Evolutionary conservation across 805 yeast genomes (phyloP), one percentile per base, ranked within the genome.

Genomic region (Pichia ethanolica): DNA sequence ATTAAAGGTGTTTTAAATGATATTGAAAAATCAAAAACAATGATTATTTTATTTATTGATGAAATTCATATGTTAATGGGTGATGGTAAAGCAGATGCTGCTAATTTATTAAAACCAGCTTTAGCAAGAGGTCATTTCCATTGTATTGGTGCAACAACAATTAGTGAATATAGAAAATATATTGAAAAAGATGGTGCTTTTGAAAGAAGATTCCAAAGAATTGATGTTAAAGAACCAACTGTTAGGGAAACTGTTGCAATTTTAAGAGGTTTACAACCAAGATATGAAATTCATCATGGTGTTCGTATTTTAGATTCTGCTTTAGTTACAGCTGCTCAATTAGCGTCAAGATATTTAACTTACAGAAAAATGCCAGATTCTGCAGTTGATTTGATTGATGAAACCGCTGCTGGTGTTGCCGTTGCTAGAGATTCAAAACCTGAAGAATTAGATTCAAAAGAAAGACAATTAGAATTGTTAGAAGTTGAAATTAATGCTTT

Each of bases 41-140:
- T 89, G 79, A 89, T 93, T 56, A 82, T 93, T 55, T 75, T 93
- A 51, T 93, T 93, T 72, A 87, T 93, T 60, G 99, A 93, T 71
- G 99, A 93, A 71, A 93, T 93, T 65, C 99, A 93, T 71, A 93
- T 93, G 97, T 79, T 93, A 58, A 93, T 93, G 99, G 99, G 99
- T 60, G 96, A 93, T 65, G 99, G 99, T 65, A 93, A 90, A 71
- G 82, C 86, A 54, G 99, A 93, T 67, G 96, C 96, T 40, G 99
- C 99, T 39, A 93, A 93, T 69, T 78, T 93, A 61, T 79, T 93
- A 67, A 93, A 93, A 71, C 99, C 99, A 37, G 95, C 95, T 77
- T 79, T 93, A 56, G 97, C 99, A 2, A 83, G 99, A 71, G 98
- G 99, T 59, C 78, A 86, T 46, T 80, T 93, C 63, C 97, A 93